A percentile compares a stretch with the other conserved stretches of the same genome.
Conservation (phyloP, 306 rosid genomes). For the Citrullus amarus region DNA sequence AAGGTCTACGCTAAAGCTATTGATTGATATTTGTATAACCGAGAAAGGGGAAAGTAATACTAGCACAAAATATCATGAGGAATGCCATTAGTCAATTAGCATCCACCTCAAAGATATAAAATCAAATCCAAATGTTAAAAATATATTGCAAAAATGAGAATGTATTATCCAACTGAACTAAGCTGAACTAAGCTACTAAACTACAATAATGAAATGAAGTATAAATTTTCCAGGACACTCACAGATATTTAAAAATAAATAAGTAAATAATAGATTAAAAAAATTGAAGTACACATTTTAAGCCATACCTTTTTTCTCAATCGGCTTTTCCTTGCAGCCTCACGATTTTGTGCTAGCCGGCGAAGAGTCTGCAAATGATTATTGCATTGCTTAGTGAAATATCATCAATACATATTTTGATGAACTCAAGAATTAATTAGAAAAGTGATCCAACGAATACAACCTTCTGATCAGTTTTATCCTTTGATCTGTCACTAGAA, state of each 20-base stretch:
- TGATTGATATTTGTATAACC: not conserved
- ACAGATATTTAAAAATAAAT: too few species aligned
- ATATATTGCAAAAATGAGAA: not conserved
- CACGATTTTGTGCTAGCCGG: slow-evolving; percentile 96
- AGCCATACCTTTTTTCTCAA: slow-evolving; percentile 73
- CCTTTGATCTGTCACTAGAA: slow-evolving; percentile 90
- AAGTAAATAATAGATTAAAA: too few species aligned
- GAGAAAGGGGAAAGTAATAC: not conserved
- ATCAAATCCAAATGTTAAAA: not conserved
- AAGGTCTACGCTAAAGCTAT: not conserved
- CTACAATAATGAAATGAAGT: not conserved
- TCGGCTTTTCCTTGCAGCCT: slow-evolving; percentile 97
- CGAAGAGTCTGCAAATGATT: slow-evolving; percentile 60
- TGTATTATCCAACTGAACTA: not conserved
- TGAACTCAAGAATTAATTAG: not conserved
- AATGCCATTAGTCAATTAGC: not conserved
- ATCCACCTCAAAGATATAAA: not conserved
- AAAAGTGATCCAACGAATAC: not conserved
- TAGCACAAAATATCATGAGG: not conserved
- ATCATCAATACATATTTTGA: slow-evolving; percentile 1
- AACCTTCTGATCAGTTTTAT: slow-evolving; percentile 93
- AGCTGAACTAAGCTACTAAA: not conserved
- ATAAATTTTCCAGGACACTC: not conserved
- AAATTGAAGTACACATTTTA: not conserved
- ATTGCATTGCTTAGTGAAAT: not conserved